Evolutionary conservation across 2,329 filamentous ascomycete genomes (phyloP), one percentile per base, ranked within the genome.

Genomic region (Fusarium papillatum): DNA sequence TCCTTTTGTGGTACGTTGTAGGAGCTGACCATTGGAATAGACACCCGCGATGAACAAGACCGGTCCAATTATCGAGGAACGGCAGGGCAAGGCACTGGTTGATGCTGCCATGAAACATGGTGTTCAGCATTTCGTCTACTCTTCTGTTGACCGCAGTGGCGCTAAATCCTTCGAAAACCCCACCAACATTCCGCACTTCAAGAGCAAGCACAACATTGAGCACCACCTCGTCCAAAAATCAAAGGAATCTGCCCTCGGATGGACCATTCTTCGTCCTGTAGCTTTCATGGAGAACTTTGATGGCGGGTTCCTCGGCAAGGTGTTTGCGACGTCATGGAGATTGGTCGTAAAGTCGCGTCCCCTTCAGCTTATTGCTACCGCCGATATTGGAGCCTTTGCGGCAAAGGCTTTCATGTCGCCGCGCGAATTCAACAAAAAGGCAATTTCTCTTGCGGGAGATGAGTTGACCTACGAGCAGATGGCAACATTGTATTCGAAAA

Each of bases 121-220:
- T 14, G 89, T 92, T 60, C 84, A 87, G 67, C 87, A 90, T 79
- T 91, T 93, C 76, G 87, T 93, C 67, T 93, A 92, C 81, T 87
- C 87, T 1, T 91, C 88, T 48, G 89, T 92, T 10, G 92, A 93
- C 69, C 90, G 91, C 31, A 88, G 89, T 57, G 90, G 91, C 24
- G 86, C 87, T 62, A 86, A 85, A 48, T 87, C 86, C 60, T 82
- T 86, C 61, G 84, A 86, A 16, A 87, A 87, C 73, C 85, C 89
- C 0, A 93, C 91, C 4, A 72, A 85, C 2, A 84, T 93, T 43
- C 90, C 90, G 0, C 91, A 93, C 80, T 93, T 93, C 80, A 85
- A 86, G 69, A 84, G 82, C 81, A 93, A 93, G 81, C 87, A 90
- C 77, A 80, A 88, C 39, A 90, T 93, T 75, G 92, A 93, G 81